A percentile compares a stretch with the other conserved stretches of the same genome.
phyloP scores from a whole-genome alignment of 192 early-diverging fungal genomes.

The Coemansia reversa region DNA sequence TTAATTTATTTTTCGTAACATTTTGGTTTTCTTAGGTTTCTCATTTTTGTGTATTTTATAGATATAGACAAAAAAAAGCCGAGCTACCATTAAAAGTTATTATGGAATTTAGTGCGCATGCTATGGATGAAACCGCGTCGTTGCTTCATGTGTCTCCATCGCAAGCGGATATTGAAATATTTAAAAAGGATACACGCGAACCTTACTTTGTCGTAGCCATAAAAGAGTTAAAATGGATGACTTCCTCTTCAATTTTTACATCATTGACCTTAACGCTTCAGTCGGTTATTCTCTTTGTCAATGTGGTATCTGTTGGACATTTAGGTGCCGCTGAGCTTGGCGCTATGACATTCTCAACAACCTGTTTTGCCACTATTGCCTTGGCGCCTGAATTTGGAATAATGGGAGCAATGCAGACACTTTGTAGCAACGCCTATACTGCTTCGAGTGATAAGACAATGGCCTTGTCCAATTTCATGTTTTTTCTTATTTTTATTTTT shows the following conservation, averaged over 20 bases:
- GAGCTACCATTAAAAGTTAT: not conserved
- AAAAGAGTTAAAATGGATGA: constrained; percentile 37
- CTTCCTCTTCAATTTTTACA: constrained; percentile 32
- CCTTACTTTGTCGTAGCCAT: constrained; percentile 21
- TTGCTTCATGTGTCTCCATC: constrained; percentile 7
- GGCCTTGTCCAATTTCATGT: too few species aligned
- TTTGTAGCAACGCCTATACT: constrained; percentile 65
- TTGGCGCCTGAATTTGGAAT: constrained; percentile 61
- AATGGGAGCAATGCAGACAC: constrained; percentile 64
- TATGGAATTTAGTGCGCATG: not conserved
- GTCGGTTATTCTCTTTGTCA: constrained; percentile 62
- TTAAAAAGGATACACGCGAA: constrained; percentile 31
- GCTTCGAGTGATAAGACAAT: constrained; percentile 56
- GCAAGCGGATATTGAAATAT: constrained; percentile 28
- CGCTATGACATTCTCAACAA: constrained; percentile 63
- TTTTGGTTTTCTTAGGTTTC: not conserved
- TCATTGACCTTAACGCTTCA: constrained; percentile 52
- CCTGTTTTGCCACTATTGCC: constrained; percentile 43
- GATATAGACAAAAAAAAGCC: not conserved
- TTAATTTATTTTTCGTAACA: not conserved
- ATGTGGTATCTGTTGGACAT: constrained; percentile 24
- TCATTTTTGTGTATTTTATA: too few species aligned
- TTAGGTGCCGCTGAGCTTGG: constrained; percentile 59
- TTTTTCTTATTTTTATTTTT: too few species aligned
- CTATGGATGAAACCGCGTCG: not conserved